phyloP scores from a whole-genome alignment of 2,329 filamentous ascomycete genomes.

The Coniochaeta pulveracea region DNA sequence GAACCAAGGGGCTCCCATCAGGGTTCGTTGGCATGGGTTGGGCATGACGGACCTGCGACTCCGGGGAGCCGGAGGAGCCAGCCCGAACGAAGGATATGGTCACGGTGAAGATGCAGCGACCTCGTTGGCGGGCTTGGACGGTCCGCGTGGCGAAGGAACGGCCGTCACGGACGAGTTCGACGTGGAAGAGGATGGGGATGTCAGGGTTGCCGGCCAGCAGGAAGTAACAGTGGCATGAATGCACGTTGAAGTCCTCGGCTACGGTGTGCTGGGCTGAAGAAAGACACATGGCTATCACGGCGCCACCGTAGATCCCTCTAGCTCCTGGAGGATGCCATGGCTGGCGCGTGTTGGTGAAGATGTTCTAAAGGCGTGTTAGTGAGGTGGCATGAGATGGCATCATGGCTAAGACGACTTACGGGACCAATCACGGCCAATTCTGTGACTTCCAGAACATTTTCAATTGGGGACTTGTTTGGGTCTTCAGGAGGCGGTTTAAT shows the following conservation, averaged over 20 bases:
- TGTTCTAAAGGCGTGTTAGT: constrained; percentile 43
- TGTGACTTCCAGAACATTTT: constrained; percentile 81
- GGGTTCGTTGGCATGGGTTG: constrained; percentile 41
- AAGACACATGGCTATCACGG: constrained; percentile 86
- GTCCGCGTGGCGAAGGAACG: constrained; percentile 84
- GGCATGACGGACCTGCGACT: constrained; percentile 51
- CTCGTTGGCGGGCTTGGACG: constrained; percentile 87
- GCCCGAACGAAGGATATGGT: constrained; percentile 80
- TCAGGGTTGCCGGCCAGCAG: constrained; percentile 78
- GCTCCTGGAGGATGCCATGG: constrained; percentile 90
- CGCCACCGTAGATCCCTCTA: constrained; percentile 85
- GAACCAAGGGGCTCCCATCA: constrained; percentile 14
- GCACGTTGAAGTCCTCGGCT: constrained; percentile 65
- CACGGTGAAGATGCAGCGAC: constrained; percentile 86
- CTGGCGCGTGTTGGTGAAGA: constrained; percentile 89
- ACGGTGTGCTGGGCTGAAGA: constrained; percentile 84
- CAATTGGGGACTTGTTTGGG: constrained; percentile 64
- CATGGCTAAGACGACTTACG: constrained; percentile 32
- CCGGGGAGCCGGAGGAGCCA: constrained; percentile 34
- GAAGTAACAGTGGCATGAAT: constrained; percentile 99
- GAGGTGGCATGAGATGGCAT: background rate
- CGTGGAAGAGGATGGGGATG: constrained; percentile 86
- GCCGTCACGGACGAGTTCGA: constrained; percentile 86
- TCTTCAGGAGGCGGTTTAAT: constrained; percentile 67
- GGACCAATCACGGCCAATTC: constrained; percentile 66